Base-by-base conservation (phyloP, 129 eudicot genomes). In the Escallonia herrerae region DNA sequence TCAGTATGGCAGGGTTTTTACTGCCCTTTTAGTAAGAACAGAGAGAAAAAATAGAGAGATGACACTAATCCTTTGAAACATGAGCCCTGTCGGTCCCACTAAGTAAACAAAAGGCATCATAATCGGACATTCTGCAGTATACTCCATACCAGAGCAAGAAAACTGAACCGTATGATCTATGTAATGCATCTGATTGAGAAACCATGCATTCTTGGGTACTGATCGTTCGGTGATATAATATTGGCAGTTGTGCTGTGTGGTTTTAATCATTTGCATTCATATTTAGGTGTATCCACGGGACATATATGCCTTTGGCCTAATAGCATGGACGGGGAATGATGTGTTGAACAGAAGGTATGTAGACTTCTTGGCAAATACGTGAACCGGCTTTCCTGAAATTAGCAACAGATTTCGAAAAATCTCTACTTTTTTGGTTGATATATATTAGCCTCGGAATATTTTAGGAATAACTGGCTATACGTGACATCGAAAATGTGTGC, bases 311-410 rank as follows among this genome's bases (percentile, higher is more conserved):
- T 93, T 89, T 79, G 99, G 99, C 64, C 78, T 93, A 62, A 83
- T 93, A 70, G 80, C 77, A 11, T 93, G 99, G 99, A 93, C 96
- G 6, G 99, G 99, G 56, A 93, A 93, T 75, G 99, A 93, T 74
- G 95, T 84, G 41, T 72, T 93, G 37, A 93, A 93, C 69, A 70
- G 99, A 77, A 93, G 99, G 99, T 89, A 54, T 41, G 69, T 51
- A 41, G 40, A 55, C 15, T 65, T 68, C 14, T 43, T 65, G 50
- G 43, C 59, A 42, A n/a, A 2, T 7, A 9, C 47, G 41, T 64
- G 3, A 33, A 68, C 43, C 5, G 5, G 1, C 59, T 3, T 50
- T 12, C 41, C 55, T 58, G n/a, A 2, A 3, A 0, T 43, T 11
- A 44, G 50, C 9, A 45, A 45, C 6, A 45, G 9, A 45, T 5